Percentiles rank a stretch among this genome's conserved stretches.
Conservation (phyloP, 495 filamentous ascomycete genomes). For the Aspergillus sparsus region DNA sequence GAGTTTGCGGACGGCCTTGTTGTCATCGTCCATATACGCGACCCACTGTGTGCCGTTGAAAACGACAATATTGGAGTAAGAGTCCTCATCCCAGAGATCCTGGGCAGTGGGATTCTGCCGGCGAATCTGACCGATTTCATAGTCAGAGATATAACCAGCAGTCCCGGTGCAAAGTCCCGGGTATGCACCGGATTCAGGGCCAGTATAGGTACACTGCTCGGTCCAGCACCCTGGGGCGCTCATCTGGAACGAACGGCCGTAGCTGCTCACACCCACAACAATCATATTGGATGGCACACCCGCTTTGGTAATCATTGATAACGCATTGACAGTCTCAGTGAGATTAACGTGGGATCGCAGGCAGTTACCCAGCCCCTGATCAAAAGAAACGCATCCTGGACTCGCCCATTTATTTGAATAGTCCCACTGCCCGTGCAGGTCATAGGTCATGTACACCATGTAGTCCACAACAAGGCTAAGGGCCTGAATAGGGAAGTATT, state of each 20-base stretch:
- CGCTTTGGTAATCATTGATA: slow-evolving; percentile 19
- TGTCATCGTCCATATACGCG: slow-evolving; percentile 38
- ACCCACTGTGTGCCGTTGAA: slow-evolving; percentile 34
- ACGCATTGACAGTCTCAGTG: slow-evolving; percentile 40
- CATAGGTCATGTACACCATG: slow-evolving; percentile 41
- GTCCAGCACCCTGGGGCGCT: background rate
- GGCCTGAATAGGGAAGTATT: slow-evolving; percentile 30
- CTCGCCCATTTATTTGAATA: slow-evolving; percentile 24
- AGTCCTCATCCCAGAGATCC: background rate
- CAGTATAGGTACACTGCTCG: background rate
- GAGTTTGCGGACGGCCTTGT: slow-evolving; percentile 22
- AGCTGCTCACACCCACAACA: background rate
- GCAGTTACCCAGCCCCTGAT: slow-evolving; percentile 31
- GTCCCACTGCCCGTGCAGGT: slow-evolving; percentile 37
- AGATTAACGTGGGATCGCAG: slow-evolving; percentile 42
- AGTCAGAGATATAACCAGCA: background rate
- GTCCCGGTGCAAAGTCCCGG: background rate
- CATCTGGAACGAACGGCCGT: background rate
- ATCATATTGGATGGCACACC: slow-evolving; percentile 1
- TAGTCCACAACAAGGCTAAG: slow-evolving; percentile 31
- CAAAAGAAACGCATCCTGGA: slow-evolving; percentile 29
- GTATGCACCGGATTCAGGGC: background rate
- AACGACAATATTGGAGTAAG: background rate
- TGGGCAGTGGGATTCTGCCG: background rate
- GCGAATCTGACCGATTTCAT: background rate